Evolutionary conservation across 768 basidiomycete genomes (phyloP), one percentile per base, ranked within the genome.

Genomic region (Tricholoma sp.): DNA sequence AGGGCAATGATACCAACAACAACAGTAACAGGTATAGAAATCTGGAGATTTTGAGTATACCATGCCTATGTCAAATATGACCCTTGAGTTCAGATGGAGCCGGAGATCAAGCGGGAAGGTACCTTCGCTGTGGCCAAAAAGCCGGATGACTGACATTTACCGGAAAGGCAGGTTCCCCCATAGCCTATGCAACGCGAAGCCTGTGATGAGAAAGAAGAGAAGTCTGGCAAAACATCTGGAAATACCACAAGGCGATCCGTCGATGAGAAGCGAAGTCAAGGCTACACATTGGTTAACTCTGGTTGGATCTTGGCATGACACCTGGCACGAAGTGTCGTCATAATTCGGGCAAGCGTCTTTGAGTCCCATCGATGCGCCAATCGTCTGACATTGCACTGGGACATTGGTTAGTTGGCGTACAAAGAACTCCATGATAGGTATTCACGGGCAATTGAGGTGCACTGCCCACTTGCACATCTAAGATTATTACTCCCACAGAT

Each of bases 191-290:
- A 24, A 50, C 18, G 54, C 37, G 50, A 61, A 34, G 35, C 54
- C 59, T 63, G 45, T 60, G 54, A 22, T 34, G 45, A 54, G 50
- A 53, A 57, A 60, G 54, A 50, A 12, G 10, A 49, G 34, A 32
- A 50, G 22, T n/a, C 27, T 37, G 19, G 37, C 19, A 14, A 50
- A 43, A 56, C 24, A 50, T 47, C 46, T 18, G 18, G 51, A 75
- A 82, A 57, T 64, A 84, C 91, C 91, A 69, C 92, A 95, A 12
- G 89, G 84, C 29, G 89, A 91, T 21, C 92, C 93, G 67, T 92
- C 88, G 54, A 90, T 76, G 50, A 94, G 82, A 45, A 81, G 69
- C 3, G 89, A 81, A 55, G 87, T 84, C 50, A 94, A 74, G 39
- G 85, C 71, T 19, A 92, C 71, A 69, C 93, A 95, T 61, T 79